phyloP scores from a whole-genome alignment of 2,329 filamentous ascomycete species.

The Diaporthe ilicicola region DNA sequence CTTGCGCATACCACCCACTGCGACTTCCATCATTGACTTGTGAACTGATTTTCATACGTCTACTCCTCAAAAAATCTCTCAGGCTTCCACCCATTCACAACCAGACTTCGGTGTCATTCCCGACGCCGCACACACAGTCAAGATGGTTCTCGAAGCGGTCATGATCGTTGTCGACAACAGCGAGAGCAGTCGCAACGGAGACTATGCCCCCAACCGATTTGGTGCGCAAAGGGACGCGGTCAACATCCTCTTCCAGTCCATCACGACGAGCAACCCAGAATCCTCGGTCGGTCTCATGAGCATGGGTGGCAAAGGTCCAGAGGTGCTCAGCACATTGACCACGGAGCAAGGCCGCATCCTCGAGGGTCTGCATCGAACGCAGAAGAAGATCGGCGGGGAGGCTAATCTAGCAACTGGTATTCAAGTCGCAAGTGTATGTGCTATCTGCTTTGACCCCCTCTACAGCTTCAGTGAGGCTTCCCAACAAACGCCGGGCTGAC shows the following conservation, averaged over 20 bases:
- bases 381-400: slow-evolving; percentile 88
- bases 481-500: slow-evolving; percentile 1
- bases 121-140: slow-evolving; percentile 51
- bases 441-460: neutral
- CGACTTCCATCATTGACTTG: slow-evolving; percentile 1
- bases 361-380: slow-evolving; percentile 88
- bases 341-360: slow-evolving; percentile 96
- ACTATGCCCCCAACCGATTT: slow-evolving; percentile 90
- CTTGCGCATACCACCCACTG: slow-evolving; percentile 20
- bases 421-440: slow-evolving; percentile 88
- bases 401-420: slow-evolving; percentile 92
- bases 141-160: slow-evolving; percentile 97
- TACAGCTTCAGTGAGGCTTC: slow-evolving; percentile 34
- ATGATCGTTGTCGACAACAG: slow-evolving; percentile 99
- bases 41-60: slow-evolving; percentile 18
- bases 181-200: slow-evolving; percentile 97
- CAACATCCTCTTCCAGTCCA: slow-evolving; percentile 93
- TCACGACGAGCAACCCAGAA: slow-evolving; percentile 94
- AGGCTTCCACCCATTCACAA: slow-evolving; percentile 33
- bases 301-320: slow-evolving; percentile 97
- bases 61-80: neutral
- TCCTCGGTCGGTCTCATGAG: slow-evolving; percentile 98
- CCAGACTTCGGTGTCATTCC: slow-evolving; percentile 36
- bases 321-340: slow-evolving; percentile 95
- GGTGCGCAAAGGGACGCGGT: slow-evolving; percentile 96